Percentiles rank a stretch among this genome's conserved stretches.
These are phyloP conservation scores for Saccharomycopsis hybrid DNA, from an alignment of 1,139 yeast species.

Conservation along the genomic window DNA sequence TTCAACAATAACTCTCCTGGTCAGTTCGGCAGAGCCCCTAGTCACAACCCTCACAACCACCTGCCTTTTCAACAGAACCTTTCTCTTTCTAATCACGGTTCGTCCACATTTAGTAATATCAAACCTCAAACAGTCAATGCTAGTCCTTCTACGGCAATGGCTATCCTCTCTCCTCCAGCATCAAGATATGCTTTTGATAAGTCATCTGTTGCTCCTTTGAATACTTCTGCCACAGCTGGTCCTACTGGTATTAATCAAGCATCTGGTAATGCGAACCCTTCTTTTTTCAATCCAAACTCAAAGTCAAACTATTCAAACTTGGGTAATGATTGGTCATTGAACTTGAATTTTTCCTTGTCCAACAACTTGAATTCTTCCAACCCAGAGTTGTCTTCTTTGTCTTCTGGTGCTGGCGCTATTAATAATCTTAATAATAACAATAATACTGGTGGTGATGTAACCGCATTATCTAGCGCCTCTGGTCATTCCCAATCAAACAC, in stretches of 20 bases:
- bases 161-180: constrained; percentile 33
- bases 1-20: too few relatives aligned
- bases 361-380: constrained; percentile 10
- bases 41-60: not conserved
- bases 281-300: constrained; percentile 28
- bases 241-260: not conserved
- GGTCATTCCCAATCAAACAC: not conserved
- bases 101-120: not conserved
- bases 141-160: constrained; percentile 25
- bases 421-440: not conserved
- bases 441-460: not conserved
- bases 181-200: constrained; percentile 34
- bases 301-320: constrained; percentile 14
- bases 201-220: constrained; percentile 24
- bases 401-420: not conserved
- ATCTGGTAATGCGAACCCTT: constrained; percentile 22
- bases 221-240: constrained; percentile 23
- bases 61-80: too few relatives aligned
- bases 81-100: too few relatives aligned
- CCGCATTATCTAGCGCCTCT: not conserved
- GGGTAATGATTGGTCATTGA: constrained; percentile 19
- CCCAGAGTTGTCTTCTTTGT: constrained; percentile 5
- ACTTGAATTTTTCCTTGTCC: constrained; percentile 16
- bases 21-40: not conserved
- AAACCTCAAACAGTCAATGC: constrained; percentile 9